Evolutionary conservation across 495 filamentous ascomycete genomes (phyloP), one percentile per base, ranked within the genome.

Genomic region (Cercophora samala): DNA sequence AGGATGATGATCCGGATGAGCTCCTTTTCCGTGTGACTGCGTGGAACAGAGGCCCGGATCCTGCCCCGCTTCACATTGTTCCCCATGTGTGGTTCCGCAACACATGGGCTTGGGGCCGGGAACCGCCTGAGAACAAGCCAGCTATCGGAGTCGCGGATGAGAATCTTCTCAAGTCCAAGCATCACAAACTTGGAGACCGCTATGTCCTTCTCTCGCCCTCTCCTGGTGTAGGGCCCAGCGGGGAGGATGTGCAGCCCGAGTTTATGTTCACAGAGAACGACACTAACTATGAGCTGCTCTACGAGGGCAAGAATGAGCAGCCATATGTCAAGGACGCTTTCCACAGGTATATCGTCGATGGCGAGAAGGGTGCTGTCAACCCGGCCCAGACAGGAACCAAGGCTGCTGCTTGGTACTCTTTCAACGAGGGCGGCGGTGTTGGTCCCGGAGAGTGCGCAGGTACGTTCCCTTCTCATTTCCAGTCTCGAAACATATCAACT

Each of bases 1-100:
- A 97, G 70, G 86, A 85, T 9, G 88, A 97, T 56, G 89, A 96
- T 70, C 88, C 90, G 62, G 93, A 97, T 23, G 94, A 97, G 77
- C 81, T 98, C 18, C 84, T 96, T 51, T 98, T 97, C 82, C 92
- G 94, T 69, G 89, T 97, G 52, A 97, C 95, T 22, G 93, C 93
- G 37, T 98, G 93, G 88, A 98, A 98, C 76, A 86, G 94, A 66
- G 94, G 94, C 9, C 91, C 93, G 3, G 93, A 96, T 52, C 87
- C 91, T 3, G 93, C 94, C 52, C 92, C 90, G 29, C 79, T 98
- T 67, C 94, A 98, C 77, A 97, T 98, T 69, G 81, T 98, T 63
- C 94, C 94, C 9, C 94, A 97, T 65, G 88, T 97, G 21, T 97
- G 93, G 93, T 98, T 97, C 80, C 85, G 94, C 32, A 98, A 98